A percentile compares a stretch with the other conserved stretches of the same genome.
Conservation (phyloP, 306 rosid species). For the Oxytropis ochrocephala region DNA sequence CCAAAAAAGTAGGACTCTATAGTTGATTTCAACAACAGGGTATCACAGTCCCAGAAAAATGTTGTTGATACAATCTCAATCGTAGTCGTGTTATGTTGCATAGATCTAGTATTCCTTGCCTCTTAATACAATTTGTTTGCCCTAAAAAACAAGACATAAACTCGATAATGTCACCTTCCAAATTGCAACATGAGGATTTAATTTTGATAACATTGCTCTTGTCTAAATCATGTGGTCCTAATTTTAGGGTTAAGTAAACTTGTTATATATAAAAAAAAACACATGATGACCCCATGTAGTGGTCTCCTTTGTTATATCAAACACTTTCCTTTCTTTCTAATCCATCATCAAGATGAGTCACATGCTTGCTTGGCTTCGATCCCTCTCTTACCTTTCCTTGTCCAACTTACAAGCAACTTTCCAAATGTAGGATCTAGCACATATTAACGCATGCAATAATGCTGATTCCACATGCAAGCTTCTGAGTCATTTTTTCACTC, state of each 20-base stretch:
- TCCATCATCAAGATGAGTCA: conserved; percentile 54
- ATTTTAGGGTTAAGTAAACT: conserved; percentile 48
- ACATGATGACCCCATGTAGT: conserved; percentile 29
- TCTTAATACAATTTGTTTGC: too few species aligned
- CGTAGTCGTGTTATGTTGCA: too few species aligned
- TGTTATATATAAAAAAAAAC: conserved; percentile 8
- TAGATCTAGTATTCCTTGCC: too few species aligned
- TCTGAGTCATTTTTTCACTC: conserved; percentile 35
- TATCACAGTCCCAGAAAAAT: too few species aligned
- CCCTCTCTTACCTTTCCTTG: conserved; percentile 27
- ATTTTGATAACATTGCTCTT: too few species aligned
- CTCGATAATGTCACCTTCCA: too few species aligned
- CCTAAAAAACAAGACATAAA: too few species aligned
- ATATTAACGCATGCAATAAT: conserved; percentile 41
- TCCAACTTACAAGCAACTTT: conserved; percentile 51
- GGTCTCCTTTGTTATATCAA: conserved; percentile 33
- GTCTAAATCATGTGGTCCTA: conserved; percentile 34
- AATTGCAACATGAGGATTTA: too few species aligned
- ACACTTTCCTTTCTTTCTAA: conserved; percentile 59
- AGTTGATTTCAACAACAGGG: too few species aligned
- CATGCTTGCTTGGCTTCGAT: conserved; percentile 49
- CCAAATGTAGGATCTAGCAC: conserved; percentile 29
- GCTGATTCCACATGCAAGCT: conserved; percentile 35
- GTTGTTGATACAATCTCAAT: too few species aligned
- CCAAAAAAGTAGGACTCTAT: too few species aligned